Evolutionary conservation across 306 rosid genomes (phyloP).

Genomic region (Ceratonia siliqua): DNA sequence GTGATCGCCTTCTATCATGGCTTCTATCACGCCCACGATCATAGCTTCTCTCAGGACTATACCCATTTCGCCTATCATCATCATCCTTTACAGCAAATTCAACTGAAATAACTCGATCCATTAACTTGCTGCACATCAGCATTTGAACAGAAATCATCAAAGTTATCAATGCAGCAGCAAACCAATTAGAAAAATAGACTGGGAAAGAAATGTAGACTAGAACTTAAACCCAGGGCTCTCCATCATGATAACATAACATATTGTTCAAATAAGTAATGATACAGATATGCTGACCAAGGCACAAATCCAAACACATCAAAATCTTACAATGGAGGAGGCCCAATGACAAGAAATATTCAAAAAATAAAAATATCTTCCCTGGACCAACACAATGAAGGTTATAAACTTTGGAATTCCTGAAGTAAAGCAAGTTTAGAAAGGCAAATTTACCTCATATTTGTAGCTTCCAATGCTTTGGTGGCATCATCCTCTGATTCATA

Average conservation of each 20-base stretch:
- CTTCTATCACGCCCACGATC: constrained; percentile 71
- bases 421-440: constrained; percentile 9
- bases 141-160: constrained; percentile 26
- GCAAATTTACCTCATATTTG: constrained; percentile 76
- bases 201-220: neutral
- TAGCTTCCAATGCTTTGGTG: constrained; percentile 82
- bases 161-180: neutral
- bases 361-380: neutral
- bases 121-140: constrained; percentile 70
- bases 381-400: neutral
- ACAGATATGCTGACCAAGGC: neutral
- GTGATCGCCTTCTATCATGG: constrained; percentile 82
- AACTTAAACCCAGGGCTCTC: neutral
- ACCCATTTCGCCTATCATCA: constrained; percentile 74
- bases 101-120: constrained; percentile 95
- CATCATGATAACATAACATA: constrained; percentile 2
- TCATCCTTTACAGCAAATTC: constrained; percentile 90
- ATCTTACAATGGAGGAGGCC: neutral
- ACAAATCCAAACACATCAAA: constrained; percentile 5
- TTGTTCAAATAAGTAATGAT: neutral
- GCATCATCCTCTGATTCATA: constrained; percentile 96
- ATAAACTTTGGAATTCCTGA: neutral
- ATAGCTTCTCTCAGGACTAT: constrained; percentile 78
- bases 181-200: constrained; percentile 10
- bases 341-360: neutral